Base-by-base conservation (phyloP, 148 eudicot species). In the Hydrangea macrophylla region DNA sequence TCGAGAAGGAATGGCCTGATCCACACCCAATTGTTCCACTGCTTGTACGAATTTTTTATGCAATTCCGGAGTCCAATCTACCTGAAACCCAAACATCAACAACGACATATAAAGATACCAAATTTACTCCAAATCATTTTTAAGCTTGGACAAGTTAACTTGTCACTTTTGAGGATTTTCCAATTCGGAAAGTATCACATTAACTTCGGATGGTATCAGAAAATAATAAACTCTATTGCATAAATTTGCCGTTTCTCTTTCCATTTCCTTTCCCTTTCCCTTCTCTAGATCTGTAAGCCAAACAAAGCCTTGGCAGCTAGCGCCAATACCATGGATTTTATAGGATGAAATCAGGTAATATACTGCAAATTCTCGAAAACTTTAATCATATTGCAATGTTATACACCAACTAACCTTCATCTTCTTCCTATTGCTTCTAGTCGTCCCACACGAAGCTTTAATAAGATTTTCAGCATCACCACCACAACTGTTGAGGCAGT, bases 1-100 rank as follows among this genome's bases (percentile, higher is more conserved):
- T 37, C 93, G 86, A 69, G 97, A 88, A 68, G 97, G 97, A 62
- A 90, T 88, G 64, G 97, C 97, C 78, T 86, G 94, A 74, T 88
- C 94, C 32, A 88, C 86, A 58, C 94, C 94, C 17, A 90, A 85
- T 86, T 90, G 75, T 73, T 90, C 94, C 64, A 90, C 92, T 1
- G 94, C 94, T 60, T 88, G 83, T 20, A 90, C 86, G 75, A 90
- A 88, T 54, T 81, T 90, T 67, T 88, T 86, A 70, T 90, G 97
- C 70, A 90, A 73, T 37, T 88, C 88, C 64, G 86, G 68, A 5
- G 91, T 88, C 97, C 97, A 88, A 63, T 90, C 97, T 69, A 90
- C 88, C 93, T 90, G 88, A 67, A 78, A 58, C 57, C 26, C 27
- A 36, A 40, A 24, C 30, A 18, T 18, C 5, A 18, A 35, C 13